Evolutionary conservation across 768 basidiomycete genomes (phyloP).

Genomic region (Paxillus ammoniavirescens): DNA sequence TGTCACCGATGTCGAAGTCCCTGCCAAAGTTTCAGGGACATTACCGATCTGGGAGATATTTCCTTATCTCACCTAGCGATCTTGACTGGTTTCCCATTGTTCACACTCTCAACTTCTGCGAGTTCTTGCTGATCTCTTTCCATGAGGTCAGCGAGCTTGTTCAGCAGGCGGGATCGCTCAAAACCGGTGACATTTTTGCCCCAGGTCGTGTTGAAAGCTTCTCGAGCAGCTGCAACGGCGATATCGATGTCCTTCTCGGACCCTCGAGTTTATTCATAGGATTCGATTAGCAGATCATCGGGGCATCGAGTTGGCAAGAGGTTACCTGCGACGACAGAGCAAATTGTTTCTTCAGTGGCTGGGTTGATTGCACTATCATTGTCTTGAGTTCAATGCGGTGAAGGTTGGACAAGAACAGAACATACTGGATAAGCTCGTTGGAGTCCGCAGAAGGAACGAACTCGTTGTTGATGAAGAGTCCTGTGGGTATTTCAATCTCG

Average conservation of each 20-base stretch:
- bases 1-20: conserved; percentile 81
- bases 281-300: neutral
- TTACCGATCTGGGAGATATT: conserved; percentile 33
- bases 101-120: conserved; percentile 80
- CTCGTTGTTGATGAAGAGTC: conserved; percentile 90
- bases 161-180: conserved; percentile 76
- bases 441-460: conserved; percentile 79
- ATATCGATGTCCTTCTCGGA: conserved; percentile 77
- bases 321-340: conserved; percentile 63
- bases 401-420: conserved; percentile 6
- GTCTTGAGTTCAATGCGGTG: conserved; percentile 14
- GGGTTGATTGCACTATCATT: conserved; percentile 69
- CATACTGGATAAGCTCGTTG: conserved; percentile 61
- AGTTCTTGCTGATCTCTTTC: conserved; percentile 81
- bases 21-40: conserved; percentile 34
- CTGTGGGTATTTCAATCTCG: conserved; percentile 66
- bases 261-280: conserved; percentile 35
- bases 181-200: conserved; percentile 85
- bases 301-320: neutral
- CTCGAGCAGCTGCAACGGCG: conserved; percentile 80
- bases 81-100: conserved; percentile 89
- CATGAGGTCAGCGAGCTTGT: conserved; percentile 87
- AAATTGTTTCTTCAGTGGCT: conserved; percentile 72
- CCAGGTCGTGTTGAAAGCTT: conserved; percentile 84
- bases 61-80: conserved; percentile 40